phyloP scores from a whole-genome alignment of 2,329 filamentous ascomycete genomes.

The Microcyclospora pomicola region DNA sequence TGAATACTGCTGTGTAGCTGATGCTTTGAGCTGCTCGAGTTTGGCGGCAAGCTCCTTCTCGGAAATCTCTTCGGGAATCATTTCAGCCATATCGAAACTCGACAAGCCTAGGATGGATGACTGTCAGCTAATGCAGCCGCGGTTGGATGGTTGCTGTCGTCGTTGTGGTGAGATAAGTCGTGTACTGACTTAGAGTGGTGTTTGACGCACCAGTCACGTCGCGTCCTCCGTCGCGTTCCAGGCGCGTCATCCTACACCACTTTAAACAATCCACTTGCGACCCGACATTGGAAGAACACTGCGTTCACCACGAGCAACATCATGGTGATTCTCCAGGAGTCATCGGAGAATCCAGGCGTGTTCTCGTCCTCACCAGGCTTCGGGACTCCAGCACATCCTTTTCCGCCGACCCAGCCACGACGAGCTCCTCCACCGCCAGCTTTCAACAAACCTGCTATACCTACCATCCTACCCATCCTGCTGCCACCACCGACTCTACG shows the following conservation, averaged over 20 bases:
- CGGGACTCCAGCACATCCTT: conserved; percentile 69
- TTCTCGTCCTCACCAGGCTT: conserved; percentile 84
- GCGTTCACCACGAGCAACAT: conserved; percentile 3
- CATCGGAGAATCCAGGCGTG: conserved; percentile 31
- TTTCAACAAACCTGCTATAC: conserved; percentile 35
- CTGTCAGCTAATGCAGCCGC: no score
- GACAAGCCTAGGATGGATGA: no score
- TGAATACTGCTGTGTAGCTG: conserved; percentile 72
- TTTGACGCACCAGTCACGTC: not conserved
- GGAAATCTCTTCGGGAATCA: not conserved
- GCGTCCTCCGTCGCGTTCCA: not conserved
- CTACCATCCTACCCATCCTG: conserved; percentile 70
- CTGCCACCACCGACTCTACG: conserved; percentile 76
- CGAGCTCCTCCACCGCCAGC: conserved; percentile 37
- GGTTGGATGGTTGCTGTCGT: not conserved
- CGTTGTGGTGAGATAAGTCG: not conserved
- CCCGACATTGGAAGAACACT: no score
- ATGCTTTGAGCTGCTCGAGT: conserved; percentile 57
- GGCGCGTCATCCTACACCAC: no score
- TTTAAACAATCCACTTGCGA: no score
- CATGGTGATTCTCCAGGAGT: conserved; percentile 13
- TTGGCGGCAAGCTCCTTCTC: conserved; percentile 12
- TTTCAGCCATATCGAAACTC: no score
- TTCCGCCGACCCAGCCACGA: conserved; percentile 25
- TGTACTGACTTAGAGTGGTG: not conserved